phyloP scores from a whole-genome alignment of 2,329 filamentous ascomycete species.

The Plenodomus lindquistii region DNA sequence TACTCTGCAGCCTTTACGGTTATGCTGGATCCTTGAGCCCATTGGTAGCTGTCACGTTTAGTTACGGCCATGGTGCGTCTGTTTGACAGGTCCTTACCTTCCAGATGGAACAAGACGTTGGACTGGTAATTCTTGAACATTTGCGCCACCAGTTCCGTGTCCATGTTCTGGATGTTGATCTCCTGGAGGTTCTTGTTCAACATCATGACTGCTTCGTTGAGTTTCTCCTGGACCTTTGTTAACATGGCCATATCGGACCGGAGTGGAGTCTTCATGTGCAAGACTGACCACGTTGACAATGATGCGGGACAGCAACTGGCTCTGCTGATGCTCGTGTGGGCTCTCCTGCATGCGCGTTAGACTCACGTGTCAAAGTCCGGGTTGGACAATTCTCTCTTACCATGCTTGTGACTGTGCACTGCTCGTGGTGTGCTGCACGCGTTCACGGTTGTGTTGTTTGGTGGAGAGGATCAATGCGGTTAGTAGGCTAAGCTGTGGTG shows the following conservation, averaged over 20 bases:
- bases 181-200: conserved; percentile 94
- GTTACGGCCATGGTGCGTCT: background rate
- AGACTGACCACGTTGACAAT: conserved; percentile 93
- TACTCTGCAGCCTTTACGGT: conserved; percentile 18
- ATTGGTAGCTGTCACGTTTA: conserved; percentile 67
- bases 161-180: conserved; percentile 99
- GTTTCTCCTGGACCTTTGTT: conserved; percentile 75
- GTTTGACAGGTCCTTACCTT: conserved; percentile 65
- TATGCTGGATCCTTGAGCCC: conserved; percentile 77
- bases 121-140: conserved; percentile 99
- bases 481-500: conserved; percentile 21
- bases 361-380: conserved; percentile 1
- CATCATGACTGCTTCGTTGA: conserved; percentile 90
- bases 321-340: conserved; percentile 97
- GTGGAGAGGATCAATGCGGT: conserved; percentile 33
- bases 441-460: conserved; percentile 26
- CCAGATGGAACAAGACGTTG: conserved; percentile 94
- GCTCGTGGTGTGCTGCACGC: conserved; percentile 13
- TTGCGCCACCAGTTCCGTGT: conserved; percentile 94
- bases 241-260: background rate
- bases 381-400: conserved; percentile 14
- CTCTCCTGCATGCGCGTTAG: conserved; percentile 67
- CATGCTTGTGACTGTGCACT: conserved; percentile 21
- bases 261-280: background rate
- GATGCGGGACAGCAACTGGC: conserved; percentile 87